Conservation (phyloP, 202 grass and related monocot species). For the Zizania palustris region DNA sequence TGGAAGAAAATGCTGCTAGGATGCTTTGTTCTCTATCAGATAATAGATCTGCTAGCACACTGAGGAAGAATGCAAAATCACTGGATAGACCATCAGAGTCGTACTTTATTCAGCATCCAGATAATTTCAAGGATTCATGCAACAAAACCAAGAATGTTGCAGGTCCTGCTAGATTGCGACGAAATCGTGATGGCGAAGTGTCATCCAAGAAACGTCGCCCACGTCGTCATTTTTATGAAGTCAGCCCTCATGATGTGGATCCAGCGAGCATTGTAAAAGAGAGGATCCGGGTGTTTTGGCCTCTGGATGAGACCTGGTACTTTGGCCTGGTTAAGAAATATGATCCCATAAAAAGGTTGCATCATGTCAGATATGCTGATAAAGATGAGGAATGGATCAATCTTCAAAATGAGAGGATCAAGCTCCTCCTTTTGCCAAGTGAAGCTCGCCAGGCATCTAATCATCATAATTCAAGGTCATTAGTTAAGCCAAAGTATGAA, state of each 20-base stretch:
- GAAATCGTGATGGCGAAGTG: slow-evolving; percentile 57
- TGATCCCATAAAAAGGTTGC: slow-evolving; percentile 71
- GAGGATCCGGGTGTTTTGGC: slow-evolving; percentile 94
- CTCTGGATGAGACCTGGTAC: slow-evolving; percentile 92
- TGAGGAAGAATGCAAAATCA: slow-evolving; percentile 44
- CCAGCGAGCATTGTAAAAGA: slow-evolving; percentile 82
- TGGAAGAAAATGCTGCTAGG: slow-evolving; percentile 97
- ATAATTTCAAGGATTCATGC: slow-evolving; percentile 37
- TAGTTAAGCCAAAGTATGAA: slow-evolving; percentile 36
- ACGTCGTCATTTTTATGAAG: slow-evolving; percentile 87
- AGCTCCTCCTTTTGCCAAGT: slow-evolving; percentile 83
- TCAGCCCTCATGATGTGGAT: slow-evolving; percentile 70
- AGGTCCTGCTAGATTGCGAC: slow-evolving; percentile 51
- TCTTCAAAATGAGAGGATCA: slow-evolving; percentile 93
- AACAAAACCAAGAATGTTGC: slow-evolving; percentile 45
- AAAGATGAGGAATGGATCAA: slow-evolving; percentile 97
- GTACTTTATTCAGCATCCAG: slow-evolving; percentile 34
- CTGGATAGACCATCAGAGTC: slow-evolving; percentile 39
- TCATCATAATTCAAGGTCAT: slow-evolving; percentile 42
- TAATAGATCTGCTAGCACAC: slow-evolving; percentile 52
- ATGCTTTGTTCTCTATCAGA: slow-evolving; percentile 95
- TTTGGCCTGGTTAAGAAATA: slow-evolving; percentile 87
- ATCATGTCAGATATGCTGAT: slow-evolving; percentile 93
- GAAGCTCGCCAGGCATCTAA: slow-evolving; percentile 64
- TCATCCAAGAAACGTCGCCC: slow-evolving; percentile 60